These are phyloP conservation scores for Leccinum uliginosum DNA, from an alignment of 768 basidiomycete species.

Conservation along the genomic window DNA sequence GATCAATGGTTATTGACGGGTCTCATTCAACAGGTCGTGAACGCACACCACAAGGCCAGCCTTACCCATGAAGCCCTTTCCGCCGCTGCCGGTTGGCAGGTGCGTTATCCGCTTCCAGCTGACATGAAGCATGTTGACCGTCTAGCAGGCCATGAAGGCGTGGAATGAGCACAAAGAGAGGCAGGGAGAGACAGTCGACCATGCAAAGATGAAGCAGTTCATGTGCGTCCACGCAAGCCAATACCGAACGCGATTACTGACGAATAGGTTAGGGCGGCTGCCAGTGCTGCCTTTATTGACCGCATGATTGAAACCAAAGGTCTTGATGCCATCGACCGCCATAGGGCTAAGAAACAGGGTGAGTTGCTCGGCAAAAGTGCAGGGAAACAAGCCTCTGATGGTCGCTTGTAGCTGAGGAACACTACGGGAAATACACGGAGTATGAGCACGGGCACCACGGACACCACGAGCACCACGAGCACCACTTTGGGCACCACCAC, in stretches of 20 bases:
- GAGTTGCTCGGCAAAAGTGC: background rate
- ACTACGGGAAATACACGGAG: background rate
- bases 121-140: background rate
- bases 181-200: slow-evolving; percentile 47
- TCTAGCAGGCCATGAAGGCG: slow-evolving; percentile 54
- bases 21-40: slow-evolving; percentile 34
- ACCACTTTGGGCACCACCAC: background rate
- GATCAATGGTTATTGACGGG: background rate
- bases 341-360: slow-evolving; percentile 41
- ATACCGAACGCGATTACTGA: background rate
- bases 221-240: slow-evolving; percentile 34
- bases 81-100: slow-evolving; percentile 64
- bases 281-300: slow-evolving; percentile 51
- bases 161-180: slow-evolving; percentile 50
- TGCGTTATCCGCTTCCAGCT: slow-evolving; percentile 15
- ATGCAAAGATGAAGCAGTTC: slow-evolving; percentile 53
- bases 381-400: background rate
- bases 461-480: background rate
- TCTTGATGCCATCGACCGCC: slow-evolving; percentile 42
- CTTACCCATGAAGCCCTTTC: slow-evolving; percentile 66
- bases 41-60: slow-evolving; percentile 51
- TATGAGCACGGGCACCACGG: background rate
- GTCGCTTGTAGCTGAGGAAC: slow-evolving; percentile 4
- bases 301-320: slow-evolving; percentile 56
- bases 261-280: slow-evolving; percentile 42